Evolutionary conservation across 2,329 filamentous ascomycete species (phyloP), one percentile per base, ranked within the genome.

Genomic region (Corinectria fuckeliana): DNA sequence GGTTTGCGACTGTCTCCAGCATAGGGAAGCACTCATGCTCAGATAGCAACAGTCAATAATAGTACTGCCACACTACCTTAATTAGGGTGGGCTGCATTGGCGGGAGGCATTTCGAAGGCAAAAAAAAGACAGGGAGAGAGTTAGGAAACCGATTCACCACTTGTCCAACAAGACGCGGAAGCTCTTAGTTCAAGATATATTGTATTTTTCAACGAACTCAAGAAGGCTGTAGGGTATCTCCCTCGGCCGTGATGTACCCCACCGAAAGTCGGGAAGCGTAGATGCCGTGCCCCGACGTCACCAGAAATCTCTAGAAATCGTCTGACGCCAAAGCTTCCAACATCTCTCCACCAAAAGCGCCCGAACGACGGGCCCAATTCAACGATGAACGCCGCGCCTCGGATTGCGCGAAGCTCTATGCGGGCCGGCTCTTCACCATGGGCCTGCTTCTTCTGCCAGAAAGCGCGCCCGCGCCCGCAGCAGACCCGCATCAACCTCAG

Each of bases 361-460:
- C 49, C 34, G 26, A 50, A 20, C 60, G 7, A 45, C 57, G 36
- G 9, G 44, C 42, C 45, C 56, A 63, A 69, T 70, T 69, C 66
- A 66, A 61, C 54, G 48, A 82, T 82, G 80, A 80, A 79, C 67
- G 65, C 64, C 57, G 68, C 78, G 45, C 71, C 76, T 38, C 75
- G 74, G 61, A 65, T 77, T 52, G 68, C 71, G 62, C 75, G 74
- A 70, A 71, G 71, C 57, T 68, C 73, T 18, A 51, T 61, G 48
- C 63, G 67, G 36, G 60, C 64, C 16, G 57, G 63, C 44, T 57
- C 71, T 23, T 70, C 72, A 13, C 64, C 67, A 62, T 77, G 77
- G 76, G 66, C 71, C 13, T 79, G 77, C 63, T 74, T 72, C 55
- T 74, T 77, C 62, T 79, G 76, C 67, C 74, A 72, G 50, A 68